phyloP scores from a whole-genome alignment of 2,329 filamentous ascomycete species.

The Cladosporium phlei region DNA sequence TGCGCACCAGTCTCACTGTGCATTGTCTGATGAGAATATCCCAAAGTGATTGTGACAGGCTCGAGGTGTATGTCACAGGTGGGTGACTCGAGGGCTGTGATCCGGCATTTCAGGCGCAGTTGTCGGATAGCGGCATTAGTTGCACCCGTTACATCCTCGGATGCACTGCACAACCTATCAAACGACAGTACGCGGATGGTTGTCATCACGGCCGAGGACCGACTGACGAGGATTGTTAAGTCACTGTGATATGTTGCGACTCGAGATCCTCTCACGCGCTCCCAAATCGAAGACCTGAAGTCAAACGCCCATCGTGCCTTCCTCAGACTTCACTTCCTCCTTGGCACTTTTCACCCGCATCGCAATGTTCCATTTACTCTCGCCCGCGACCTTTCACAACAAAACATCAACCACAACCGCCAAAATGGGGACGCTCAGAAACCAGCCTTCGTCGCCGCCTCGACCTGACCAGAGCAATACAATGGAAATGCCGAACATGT shows the following conservation, averaged over 20 bases:
- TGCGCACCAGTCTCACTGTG: too few species aligned
- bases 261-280: too few species aligned
- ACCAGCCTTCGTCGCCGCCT: background rate
- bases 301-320: background rate
- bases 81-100: background rate
- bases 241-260: too few species aligned
- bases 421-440: background rate
- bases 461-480: background rate
- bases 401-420: background rate
- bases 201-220: too few species aligned
- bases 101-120: background rate
- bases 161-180: too few species aligned
- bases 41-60: too few species aligned
- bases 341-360: background rate
- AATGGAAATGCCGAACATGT: conserved; percentile 4
- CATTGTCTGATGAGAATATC: too few species aligned
- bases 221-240: too few species aligned
- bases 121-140: conserved; percentile 3
- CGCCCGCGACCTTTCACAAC: background rate
- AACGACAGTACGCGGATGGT: too few species aligned
- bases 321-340: background rate
- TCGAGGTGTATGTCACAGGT: too few species aligned
- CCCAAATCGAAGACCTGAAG: too few species aligned
- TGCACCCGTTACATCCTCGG: conserved; percentile 6
- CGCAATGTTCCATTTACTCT: background rate